Percentiles rank a stretch among this genome's conserved stretches.
phyloP scores from a whole-genome alignment of 2,329 filamentous ascomycete species.

The Ophiostoma himal-ulmi region DNA sequence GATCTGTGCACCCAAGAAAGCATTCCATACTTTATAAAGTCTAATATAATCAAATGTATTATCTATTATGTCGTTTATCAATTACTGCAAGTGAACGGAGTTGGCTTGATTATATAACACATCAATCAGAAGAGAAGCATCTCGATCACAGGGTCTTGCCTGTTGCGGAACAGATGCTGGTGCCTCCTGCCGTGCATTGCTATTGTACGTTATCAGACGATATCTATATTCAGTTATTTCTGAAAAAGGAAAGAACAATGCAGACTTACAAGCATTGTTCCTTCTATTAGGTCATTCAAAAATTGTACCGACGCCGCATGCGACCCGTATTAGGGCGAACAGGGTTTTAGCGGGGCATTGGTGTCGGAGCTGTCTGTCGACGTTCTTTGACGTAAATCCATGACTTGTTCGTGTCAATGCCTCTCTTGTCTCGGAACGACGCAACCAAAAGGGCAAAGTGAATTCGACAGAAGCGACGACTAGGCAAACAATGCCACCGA shows the following conservation, averaged over 20 bases:
- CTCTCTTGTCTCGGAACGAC: not conserved
- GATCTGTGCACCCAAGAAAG: not conserved
- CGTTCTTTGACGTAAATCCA: not conserved
- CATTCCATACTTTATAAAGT: not conserved
- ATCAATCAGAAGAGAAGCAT: not conserved
- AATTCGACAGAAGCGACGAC: not conserved
- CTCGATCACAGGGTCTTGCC: not conserved
- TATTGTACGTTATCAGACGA: not conserved
- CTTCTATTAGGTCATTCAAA: not conserved
- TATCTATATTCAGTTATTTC: not conserved
- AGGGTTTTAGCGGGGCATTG: constrained; percentile 12
- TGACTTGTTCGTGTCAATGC: not conserved
- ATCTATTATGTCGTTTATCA: not conserved
- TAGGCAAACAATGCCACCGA: constrained; percentile 33
- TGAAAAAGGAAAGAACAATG: not conserved
- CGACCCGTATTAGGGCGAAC: not conserved
- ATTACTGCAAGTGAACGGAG: no score
- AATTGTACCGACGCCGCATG: not conserved
- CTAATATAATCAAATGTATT: constrained; percentile 3
- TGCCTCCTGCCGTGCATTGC: not conserved
- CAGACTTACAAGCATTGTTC: constrained; percentile 8
- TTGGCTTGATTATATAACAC: not conserved
- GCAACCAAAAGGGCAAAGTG: not conserved
- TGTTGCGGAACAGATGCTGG: not conserved
- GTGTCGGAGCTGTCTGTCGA: not conserved